Conservation (phyloP, 2,329 filamentous ascomycete genomes). For the Alternaria novae-zelandiae region DNA sequence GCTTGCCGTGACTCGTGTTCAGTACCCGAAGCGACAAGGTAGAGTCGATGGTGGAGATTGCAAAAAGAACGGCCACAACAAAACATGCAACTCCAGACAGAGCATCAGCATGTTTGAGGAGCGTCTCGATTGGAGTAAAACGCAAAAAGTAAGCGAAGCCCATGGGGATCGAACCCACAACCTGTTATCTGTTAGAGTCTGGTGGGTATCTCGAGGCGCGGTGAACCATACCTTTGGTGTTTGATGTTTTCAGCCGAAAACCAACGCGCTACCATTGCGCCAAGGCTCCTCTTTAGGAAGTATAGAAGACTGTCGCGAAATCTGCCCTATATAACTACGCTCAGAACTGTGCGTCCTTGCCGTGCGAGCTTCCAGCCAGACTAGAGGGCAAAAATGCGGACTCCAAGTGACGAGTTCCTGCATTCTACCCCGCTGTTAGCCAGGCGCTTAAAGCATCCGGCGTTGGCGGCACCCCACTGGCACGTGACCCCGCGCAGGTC, state of each 20-base stretch:
- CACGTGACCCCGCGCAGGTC: not conserved
- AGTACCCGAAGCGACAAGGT: not conserved
- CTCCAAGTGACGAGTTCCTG: not conserved
- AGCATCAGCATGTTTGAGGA: not conserved
- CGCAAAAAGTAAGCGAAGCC: conserved; percentile 20
- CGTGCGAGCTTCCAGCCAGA: not conserved
- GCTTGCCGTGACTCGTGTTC: not conserved
- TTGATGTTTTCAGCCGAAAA: conserved; percentile 26
- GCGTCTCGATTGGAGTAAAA: not conserved
- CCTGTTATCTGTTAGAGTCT: not conserved
- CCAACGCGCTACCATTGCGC: conserved; percentile 37
- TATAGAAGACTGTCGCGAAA: conserved; percentile 8
- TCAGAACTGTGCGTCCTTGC: not conserved
- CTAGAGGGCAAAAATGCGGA: not conserved
- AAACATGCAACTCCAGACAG: not conserved
- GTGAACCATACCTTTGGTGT: conserved; percentile 24
- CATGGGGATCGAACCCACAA: conserved; percentile 14
- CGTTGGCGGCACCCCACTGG: not conserved
- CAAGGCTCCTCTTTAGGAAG: conserved; percentile 24
- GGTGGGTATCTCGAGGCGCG: not conserved
- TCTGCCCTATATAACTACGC: not conserved
- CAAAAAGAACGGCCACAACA: not conserved
- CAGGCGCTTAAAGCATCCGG: not conserved
- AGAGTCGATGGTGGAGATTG: not conserved
- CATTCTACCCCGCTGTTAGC: not conserved